Evolutionary conservation across 2,329 filamentous ascomycete genomes (phyloP), one percentile per base, ranked within the genome.

Genomic region (Exserohilum rostratum): DNA sequence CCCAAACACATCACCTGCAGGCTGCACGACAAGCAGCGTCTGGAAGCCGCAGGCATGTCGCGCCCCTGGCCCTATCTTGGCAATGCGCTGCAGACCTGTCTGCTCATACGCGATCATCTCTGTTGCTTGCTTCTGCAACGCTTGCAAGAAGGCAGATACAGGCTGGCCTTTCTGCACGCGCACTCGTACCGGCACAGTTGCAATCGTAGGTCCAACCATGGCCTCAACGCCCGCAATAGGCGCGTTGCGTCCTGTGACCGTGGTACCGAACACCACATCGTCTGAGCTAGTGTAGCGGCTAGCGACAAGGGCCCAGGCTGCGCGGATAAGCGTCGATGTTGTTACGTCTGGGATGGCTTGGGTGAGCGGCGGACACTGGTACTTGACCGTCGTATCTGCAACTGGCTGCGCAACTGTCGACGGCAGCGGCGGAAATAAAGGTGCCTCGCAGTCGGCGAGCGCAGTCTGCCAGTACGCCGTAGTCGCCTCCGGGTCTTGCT

Each of bases 1-100:
- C 5, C 9, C 10, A 13, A 9, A 13, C 3, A 5, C 20, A 49
- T 42, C 60, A 11, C 61, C 53, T 50, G 42, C 27, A 29, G 48
- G 39, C 20, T 85, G 82, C 13, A 85, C 76, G 0, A 85, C 80
- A 1, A 85, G 66, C 3, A 82, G 79, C 0, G 79, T 83, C 3
- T 79, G 77, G 35, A 84, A 72, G 62, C 80, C 84, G 11, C 51
- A 34, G 25, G 45, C 53, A 53, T 56, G 15, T 1, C 29, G 6
- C 6, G 40, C 18, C 2, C 22, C 13, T 12, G 22, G 6, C 0
- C n/a, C 3, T 3, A 42, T 1, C 6, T 9, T 27, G 3, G 46
- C 39, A 27, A 75, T 75, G 13, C 68, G 63, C 31, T 73, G 68
- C 31, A 73, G 48, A 11, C 73, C 73, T 20, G 58, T 53, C 7